Evolutionary conservation across 225 moss, liverwort and hornwort genomes (phyloP).

Genomic region (Lunularia cruciata): DNA sequence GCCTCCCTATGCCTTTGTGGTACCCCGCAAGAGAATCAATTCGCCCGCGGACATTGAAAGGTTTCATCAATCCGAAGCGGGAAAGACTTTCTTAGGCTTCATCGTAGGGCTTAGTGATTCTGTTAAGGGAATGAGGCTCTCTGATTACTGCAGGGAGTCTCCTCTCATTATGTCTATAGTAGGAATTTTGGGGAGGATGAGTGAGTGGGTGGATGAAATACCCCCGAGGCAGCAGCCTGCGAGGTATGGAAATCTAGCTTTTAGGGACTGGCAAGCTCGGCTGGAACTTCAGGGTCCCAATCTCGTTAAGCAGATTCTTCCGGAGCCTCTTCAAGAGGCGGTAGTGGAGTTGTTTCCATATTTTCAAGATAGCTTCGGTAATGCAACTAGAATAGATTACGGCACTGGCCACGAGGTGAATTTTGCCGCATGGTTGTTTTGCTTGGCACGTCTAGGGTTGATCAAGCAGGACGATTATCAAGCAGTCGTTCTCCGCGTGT

Average conservation of each 20-base stretch:
- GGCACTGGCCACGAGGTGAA: slow-evolving; percentile 96
- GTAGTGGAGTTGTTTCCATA: slow-evolving; percentile 78
- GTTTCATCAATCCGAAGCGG: slow-evolving; percentile 78
- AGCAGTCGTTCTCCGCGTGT: slow-evolving; percentile 71
- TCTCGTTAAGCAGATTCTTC: slow-evolving; percentile 61
- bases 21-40: slow-evolving; percentile 71
- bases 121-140: slow-evolving; percentile 75
- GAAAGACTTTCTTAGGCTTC: slow-evolving; percentile 86
- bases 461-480: slow-evolving; percentile 81
- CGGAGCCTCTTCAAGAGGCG: slow-evolving; percentile 59
- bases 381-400: slow-evolving; percentile 89
- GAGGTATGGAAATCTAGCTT: slow-evolving; percentile 84
- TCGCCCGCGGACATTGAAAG: slow-evolving; percentile 63
- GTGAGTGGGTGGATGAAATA: slow-evolving; percentile 75
- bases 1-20: slow-evolving; percentile 69
- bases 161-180: slow-evolving; percentile 50
- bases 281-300: slow-evolving; percentile 69
- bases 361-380: slow-evolving; percentile 95
- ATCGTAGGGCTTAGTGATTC: slow-evolving; percentile 74
- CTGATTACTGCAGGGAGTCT: slow-evolving; percentile 76
- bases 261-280: slow-evolving; percentile 82
- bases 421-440: slow-evolving; percentile 88
- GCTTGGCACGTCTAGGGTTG: slow-evolving; percentile 76
- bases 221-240: slow-evolving; percentile 94
- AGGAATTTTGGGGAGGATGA: slow-evolving; percentile 60